A percentile compares a stretch with the other conserved stretches of the same genome.
Conservation (phyloP, 2,329 filamentous ascomycete genomes). For the Fusarium globosum region DNA sequence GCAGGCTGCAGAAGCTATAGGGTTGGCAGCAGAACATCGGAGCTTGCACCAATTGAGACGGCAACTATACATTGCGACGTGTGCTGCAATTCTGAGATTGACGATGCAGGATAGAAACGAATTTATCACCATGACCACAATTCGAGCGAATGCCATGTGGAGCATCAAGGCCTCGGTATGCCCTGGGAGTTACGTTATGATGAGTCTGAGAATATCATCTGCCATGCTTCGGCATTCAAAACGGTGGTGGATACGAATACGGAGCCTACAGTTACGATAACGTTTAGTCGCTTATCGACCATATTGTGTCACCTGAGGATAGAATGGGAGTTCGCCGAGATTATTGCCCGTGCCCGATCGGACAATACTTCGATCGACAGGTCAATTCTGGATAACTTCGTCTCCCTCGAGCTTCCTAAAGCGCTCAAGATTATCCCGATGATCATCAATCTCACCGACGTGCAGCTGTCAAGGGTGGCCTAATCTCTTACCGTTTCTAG, state of each 20-base stretch:
- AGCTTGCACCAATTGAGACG: no score
- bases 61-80: no score
- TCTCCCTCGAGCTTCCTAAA: slow-evolving; percentile 2
- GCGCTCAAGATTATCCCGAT: neutral
- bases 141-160: no score
- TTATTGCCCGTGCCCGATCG: rapidly evolving
- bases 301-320: neutral
- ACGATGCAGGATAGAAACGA: no score
- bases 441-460: neutral
- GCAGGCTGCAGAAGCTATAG: neutral
- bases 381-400: neutral
- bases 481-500: slow-evolving; percentile 4
- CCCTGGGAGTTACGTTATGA: no score
- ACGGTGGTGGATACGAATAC: neutral
- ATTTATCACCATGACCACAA: no score
- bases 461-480: neutral
- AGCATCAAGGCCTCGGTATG: no score
- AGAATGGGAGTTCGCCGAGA: neutral
- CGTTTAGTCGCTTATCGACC: neutral
- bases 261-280: neutral
- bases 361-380: neutral
- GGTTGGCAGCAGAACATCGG: no score
- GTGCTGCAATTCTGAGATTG: no score
- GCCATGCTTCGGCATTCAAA: neutral
- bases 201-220: neutral